Evolutionary conservation across 805 yeast species (phyloP).

Genomic region (Zygoascus flipseniorum): DNA sequence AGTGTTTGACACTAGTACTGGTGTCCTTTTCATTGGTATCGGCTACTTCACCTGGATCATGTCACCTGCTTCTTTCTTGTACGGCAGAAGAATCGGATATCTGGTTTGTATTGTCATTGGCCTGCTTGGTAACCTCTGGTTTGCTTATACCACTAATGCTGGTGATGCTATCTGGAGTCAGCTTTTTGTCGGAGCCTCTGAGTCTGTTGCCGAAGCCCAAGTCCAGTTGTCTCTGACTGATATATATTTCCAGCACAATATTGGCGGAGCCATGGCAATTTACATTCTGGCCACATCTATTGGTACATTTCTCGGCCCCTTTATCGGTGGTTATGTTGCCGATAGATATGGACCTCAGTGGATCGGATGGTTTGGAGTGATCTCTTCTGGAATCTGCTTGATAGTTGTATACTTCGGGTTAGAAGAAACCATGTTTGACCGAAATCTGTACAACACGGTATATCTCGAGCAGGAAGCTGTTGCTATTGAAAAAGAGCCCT

Average conservation of each 20-base stretch:
- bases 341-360: slow-evolving; percentile 55
- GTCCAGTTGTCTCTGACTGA: slow-evolving; percentile 58
- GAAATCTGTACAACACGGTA: slow-evolving; percentile 14
- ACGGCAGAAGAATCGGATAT: slow-evolving; percentile 60
- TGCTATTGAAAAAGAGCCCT: background rate
- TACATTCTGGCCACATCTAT: slow-evolving; percentile 70
- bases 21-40: slow-evolving; percentile 63
- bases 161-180: slow-evolving; percentile 69
- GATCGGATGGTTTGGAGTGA: slow-evolving; percentile 65
- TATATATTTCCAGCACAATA: slow-evolving; percentile 67
- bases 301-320: slow-evolving; percentile 74
- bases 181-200: slow-evolving; percentile 67
- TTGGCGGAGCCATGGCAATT: slow-evolving; percentile 60
- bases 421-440: slow-evolving; percentile 55
- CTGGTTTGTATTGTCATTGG: slow-evolving; percentile 54
- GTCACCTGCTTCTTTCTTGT: slow-evolving; percentile 61
- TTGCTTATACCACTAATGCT: slow-evolving; percentile 45
- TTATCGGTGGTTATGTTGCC: slow-evolving; percentile 64
- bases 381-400: slow-evolving; percentile 52
- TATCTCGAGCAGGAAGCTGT: background rate
- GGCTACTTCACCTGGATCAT: slow-evolving; percentile 56
- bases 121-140: slow-evolving; percentile 64
- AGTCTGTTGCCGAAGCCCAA: slow-evolving; percentile 71
- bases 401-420: slow-evolving; percentile 47
- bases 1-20: slow-evolving; percentile 73